Evolutionary conservation across 371 early-diverging fungal species (phyloP).

Genomic region (Syncephalastrum racemosum): DNA sequence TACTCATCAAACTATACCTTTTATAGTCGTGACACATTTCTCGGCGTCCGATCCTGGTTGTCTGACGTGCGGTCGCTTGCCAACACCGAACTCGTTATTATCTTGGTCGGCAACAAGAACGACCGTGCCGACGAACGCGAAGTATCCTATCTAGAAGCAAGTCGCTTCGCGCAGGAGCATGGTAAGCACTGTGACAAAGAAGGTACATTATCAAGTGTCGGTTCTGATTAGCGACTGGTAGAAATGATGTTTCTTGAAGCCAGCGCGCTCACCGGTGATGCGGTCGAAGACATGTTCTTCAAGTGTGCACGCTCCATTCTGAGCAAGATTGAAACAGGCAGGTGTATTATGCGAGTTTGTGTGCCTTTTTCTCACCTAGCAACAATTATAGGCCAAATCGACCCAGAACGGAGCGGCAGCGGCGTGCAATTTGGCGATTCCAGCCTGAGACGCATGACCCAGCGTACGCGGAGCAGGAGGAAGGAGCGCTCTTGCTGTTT

Average conservation of each 20-base stretch:
- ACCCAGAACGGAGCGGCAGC: conserved; percentile 63
- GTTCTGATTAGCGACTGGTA: conserved; percentile 3
- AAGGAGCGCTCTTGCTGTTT: conserved; percentile 60
- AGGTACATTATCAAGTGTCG: not conserved
- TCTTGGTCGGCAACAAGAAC: conserved; percentile 74
- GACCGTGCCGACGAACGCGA: conserved; percentile 61
- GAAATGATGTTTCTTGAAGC: conserved; percentile 68
- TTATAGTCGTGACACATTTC: conserved; percentile 57
- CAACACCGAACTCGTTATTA: conserved; percentile 66
- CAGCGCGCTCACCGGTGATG: conserved; percentile 61
- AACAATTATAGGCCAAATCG: conserved; percentile 44
- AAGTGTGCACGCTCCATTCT: conserved; percentile 62
- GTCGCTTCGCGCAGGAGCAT: conserved; percentile 69
- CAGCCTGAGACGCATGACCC: conserved; percentile 59
- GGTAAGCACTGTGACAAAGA: conserved; percentile 25
- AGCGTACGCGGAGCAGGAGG: conserved; percentile 52
- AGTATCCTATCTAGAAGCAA: conserved; percentile 67
- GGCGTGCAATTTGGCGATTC: conserved; percentile 68
- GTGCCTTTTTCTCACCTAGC: not conserved
- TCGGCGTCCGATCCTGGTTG: conserved; percentile 61
- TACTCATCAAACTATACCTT: too few relatives aligned
- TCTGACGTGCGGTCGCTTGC: conserved; percentile 63
- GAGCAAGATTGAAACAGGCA: conserved; percentile 63
- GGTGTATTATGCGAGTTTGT: not conserved
- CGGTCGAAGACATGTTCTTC: conserved; percentile 62